These are phyloP conservation scores for Ophiocordyceps polyrhachis-furcata DNA, from an alignment of 2,329 filamentous ascomycete species.

Conservation along the genomic window DNA sequence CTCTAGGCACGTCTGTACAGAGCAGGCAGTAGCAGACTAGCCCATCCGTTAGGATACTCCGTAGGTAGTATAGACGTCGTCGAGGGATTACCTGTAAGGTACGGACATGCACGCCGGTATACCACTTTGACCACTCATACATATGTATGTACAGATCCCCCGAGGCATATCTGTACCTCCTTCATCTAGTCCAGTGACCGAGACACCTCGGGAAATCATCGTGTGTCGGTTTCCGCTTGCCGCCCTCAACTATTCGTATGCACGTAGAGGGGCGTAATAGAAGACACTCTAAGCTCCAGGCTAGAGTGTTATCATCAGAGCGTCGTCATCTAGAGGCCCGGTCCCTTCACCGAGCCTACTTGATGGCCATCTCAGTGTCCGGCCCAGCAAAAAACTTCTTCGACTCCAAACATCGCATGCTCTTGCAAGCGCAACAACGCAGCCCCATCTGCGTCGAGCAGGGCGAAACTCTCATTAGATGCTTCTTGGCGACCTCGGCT, in stretches of 20 bases:
- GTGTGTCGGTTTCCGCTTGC: background rate
- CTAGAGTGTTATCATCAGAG: background rate
- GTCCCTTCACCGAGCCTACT: background rate
- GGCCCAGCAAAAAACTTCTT: slow-evolving; percentile 44
- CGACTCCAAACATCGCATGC: slow-evolving; percentile 65
- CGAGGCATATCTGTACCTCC: background rate
- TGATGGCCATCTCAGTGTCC: slow-evolving; percentile 5
- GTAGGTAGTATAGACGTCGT: too few relatives aligned
- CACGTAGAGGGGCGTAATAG: background rate
- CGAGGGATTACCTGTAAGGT: background rate
- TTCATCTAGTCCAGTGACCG: background rate
- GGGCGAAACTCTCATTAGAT: slow-evolving; percentile 47
- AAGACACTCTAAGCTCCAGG: background rate
- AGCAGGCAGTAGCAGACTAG: too few relatives aligned
- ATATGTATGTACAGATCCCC: background rate
- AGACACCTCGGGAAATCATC: background rate
- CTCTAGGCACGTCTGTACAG: background rate
- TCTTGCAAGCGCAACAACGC: slow-evolving; percentile 85
- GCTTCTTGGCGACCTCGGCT: slow-evolving; percentile 67
- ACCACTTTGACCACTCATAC: background rate
- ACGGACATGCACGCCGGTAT: background rate
- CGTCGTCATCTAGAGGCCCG: background rate
- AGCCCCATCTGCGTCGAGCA: slow-evolving; percentile 77
- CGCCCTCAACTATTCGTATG: background rate
- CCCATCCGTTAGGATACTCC: too few relatives aligned